Percentiles rank a stretch among this genome's conserved stretches.
Conservation (phyloP, 495 filamentous ascomycete genomes). For the Friedmanniomyces endolithicus region DNA sequence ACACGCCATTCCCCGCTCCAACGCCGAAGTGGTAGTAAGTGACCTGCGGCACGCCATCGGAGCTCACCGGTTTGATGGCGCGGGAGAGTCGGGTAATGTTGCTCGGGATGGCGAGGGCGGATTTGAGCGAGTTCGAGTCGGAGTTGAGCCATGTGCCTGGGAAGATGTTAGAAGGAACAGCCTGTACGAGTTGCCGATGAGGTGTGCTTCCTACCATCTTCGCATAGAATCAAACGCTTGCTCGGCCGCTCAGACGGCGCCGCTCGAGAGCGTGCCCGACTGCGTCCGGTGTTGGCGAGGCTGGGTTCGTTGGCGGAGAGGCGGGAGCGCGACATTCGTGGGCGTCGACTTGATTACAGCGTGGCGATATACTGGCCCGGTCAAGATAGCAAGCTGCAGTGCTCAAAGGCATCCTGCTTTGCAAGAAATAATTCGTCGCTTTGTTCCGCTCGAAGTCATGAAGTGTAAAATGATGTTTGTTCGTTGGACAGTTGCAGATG, state of each 20-base stretch:
- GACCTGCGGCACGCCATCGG: conserved; percentile 32
- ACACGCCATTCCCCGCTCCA: conserved; percentile 22
- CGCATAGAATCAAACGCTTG: conserved; percentile 11
- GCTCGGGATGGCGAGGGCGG: conserved; percentile 25
- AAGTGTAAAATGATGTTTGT: too few species aligned
- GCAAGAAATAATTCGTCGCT: too few species aligned
- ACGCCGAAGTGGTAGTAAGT: conserved; percentile 32
- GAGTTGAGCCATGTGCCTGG: conserved; percentile 29
- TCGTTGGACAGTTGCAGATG: too few species aligned
- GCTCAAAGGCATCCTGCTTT: too few species aligned
- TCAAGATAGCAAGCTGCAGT: too few species aligned
- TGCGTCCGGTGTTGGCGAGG: conserved; percentile 1
- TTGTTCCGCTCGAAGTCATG: too few species aligned
- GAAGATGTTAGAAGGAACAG: background rate
- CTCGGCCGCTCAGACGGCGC: background rate
- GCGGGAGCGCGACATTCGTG: conserved; percentile 1
- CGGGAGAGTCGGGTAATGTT: conserved; percentile 33
- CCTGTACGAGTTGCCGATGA: background rate
- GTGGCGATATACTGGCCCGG: too few species aligned
- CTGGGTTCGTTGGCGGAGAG: background rate
- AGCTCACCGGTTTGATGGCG: conserved; percentile 28
- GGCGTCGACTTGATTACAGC: background rate
- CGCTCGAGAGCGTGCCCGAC: background rate
- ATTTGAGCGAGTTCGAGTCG: conserved; percentile 27
- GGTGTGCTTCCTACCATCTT: conserved; percentile 13